These are phyloP conservation scores for Ophiostoma angusticollis DNA, from an alignment of 2,329 filamentous ascomycete species.

Conservation along the genomic window DNA sequence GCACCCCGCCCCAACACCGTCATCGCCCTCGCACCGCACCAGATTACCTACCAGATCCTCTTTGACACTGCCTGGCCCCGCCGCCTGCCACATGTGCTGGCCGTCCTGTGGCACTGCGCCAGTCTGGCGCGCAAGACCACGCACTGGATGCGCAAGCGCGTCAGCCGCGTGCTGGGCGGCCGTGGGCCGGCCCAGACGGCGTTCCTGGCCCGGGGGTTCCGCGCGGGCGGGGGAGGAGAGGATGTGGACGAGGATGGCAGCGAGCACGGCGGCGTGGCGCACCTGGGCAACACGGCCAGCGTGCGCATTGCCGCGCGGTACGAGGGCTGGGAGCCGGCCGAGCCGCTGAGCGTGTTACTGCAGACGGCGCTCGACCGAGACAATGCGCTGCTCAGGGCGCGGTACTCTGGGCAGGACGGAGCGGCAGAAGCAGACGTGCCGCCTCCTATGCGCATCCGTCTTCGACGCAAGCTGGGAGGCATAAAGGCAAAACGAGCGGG, in stretches of 20 bases:
- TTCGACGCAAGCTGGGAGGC: constrained; percentile 5
- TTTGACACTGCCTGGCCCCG: constrained; percentile 24
- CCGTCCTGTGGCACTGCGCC: constrained; percentile 24
- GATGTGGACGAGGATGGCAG: neutral
- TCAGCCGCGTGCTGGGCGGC: constrained; percentile 5
- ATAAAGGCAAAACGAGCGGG: neutral
- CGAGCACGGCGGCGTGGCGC: neutral
- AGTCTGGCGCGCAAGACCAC: constrained; percentile 16
- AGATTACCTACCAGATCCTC: constrained; percentile 25
- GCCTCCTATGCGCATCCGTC: constrained; percentile 7
- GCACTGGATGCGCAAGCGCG: constrained; percentile 19
- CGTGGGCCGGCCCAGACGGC: neutral
- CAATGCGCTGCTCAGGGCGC: constrained; percentile 7
- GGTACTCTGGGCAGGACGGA: no score
- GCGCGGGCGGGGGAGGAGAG: neutral
- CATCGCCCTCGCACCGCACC: constrained; percentile 16
- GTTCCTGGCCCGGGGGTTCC: neutral
- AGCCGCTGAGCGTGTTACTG: constrained; percentile 9
- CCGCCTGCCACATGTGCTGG: constrained; percentile 21
- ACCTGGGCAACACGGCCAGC: constrained; percentile 2
- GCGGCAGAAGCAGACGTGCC: no score
- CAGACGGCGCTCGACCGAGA: constrained; percentile 11
- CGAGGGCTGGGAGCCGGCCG: constrained; percentile 9
- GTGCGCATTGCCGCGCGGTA: constrained; percentile 7
- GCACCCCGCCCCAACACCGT: no score